Evolutionary conservation across 106 monocot species (phyloP), one percentile per base, ranked within the genome.

Genomic region (Phalaenopsis aphrodite): DNA sequence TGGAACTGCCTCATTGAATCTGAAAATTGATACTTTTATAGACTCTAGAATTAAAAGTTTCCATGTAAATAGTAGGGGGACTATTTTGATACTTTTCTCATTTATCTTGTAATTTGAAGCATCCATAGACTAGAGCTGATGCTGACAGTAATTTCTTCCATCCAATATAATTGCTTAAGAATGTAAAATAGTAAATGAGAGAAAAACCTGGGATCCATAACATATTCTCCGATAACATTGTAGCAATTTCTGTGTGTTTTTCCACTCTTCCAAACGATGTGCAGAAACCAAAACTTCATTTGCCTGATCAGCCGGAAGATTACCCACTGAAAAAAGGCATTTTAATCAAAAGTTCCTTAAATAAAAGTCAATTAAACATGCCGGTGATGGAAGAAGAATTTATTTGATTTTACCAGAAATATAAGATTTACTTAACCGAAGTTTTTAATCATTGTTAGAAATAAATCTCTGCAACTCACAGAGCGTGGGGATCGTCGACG

Each of bases 401-500:
- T 48, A 48, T 48, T 48, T 48, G 48, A 48, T 11, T 48, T 48
- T 48, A 48, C 48, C 48, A 7, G 11, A 48, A 48, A 48, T 7
- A 11, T 10, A 48, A 48, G 10, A 11, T 48, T 48, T 48, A 48
- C 11, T 48, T 48, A 48, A 48, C 48, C 11, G 11, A 48, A 11
- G 9, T 48, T 7, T 11, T 48, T 48, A 48, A 48, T 7, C 48
- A 48, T 9, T 9, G 11, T 48, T 8, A 48, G 48, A 11, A 48
- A 48, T 1, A 48, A 48, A 48, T 48, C 48, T 9, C 7, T 9
- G 48, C 48, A 61, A 61, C 58, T 61, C 58, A 90, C 90, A 72
- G 6, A 85, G 87, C 9, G 95, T 95, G 0, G 95, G 93, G 45
- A 95, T 91, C 75, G 83, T 78, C 8, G 84, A 84, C 21, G 95